These are phyloP conservation scores for Peronospora farinosa DNA, from an alignment of 352 stramenopile species.

Conservation along the genomic window DNA sequence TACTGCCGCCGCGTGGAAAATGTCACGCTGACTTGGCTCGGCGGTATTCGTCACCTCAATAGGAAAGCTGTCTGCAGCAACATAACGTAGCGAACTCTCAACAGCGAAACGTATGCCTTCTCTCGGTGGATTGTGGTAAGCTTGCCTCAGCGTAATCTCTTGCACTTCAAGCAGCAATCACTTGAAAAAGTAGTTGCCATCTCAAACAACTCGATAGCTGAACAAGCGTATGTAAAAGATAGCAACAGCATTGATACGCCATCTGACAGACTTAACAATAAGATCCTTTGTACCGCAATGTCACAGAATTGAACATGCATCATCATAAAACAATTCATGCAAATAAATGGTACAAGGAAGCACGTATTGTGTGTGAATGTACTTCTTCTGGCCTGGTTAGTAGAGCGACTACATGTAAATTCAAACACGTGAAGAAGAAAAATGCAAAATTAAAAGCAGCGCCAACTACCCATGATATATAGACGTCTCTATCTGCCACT, in stretches of 20 bases:
- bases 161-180: too few species aligned
- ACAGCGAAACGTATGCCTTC: neutral
- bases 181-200: too few species aligned
- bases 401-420: slow-evolving; percentile 10
- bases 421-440: slow-evolving; percentile 1
- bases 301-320: too few species aligned
- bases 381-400: neutral
- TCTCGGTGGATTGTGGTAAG: too few species aligned
- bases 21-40: too few species aligned
- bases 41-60: neutral
- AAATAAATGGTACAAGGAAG: neutral
- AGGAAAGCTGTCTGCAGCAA: slow-evolving; percentile 5
- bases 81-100: slow-evolving; percentile 4
- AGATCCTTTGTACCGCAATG: too few species aligned
- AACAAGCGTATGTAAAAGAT: too few species aligned
- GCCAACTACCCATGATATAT: slow-evolving; percentile 34
- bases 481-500: slow-evolving; percentile 31
- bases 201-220: too few species aligned
- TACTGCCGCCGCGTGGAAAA: slow-evolving; percentile 12
- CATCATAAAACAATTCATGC: too few species aligned
- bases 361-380: slow-evolving; percentile 6
- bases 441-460: slow-evolving; percentile 35
- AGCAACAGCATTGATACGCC: too few species aligned
- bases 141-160: too few species aligned
- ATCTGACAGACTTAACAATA: neutral